phyloP scores from a whole-genome alignment of 2,329 filamentous ascomycete species.

The Teratosphaeria destructans region DNA sequence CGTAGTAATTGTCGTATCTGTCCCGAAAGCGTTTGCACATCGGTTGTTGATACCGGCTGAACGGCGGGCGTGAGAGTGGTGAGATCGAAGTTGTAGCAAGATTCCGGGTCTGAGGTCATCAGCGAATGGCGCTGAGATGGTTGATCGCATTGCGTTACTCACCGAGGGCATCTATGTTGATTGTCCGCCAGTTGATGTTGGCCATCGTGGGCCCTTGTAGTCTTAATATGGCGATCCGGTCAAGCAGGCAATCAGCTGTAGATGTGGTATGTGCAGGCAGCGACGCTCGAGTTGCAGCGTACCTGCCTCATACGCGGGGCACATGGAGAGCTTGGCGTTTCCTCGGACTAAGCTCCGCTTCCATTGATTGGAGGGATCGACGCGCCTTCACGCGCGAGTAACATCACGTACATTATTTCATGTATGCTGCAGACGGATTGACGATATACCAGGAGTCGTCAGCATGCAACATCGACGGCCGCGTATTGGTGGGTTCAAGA shows the following conservation, averaged over 20 bases:
- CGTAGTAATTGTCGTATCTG: conserved; percentile 83
- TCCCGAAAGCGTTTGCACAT: conserved; percentile 64
- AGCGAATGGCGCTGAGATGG: not conserved
- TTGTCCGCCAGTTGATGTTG: conserved; percentile 63
- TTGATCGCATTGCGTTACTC: not conserved
- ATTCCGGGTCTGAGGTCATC: conserved; percentile 62
- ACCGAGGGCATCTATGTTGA: conserved; percentile 76
- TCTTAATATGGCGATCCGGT: not conserved
- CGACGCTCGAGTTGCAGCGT: not conserved
- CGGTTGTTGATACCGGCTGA: conserved; percentile 62
- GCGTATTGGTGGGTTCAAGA: not conserved
- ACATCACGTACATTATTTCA: not conserved
- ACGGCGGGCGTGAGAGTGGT: conserved; percentile 69
- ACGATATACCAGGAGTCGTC: not conserved
- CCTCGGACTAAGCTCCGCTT: not conserved
- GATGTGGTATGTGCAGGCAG: not conserved
- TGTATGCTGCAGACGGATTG: not conserved
- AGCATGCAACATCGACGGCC: not conserved
- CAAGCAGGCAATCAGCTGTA: not conserved
- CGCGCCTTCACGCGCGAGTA: not conserved
- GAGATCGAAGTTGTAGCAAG: conserved; percentile 81
- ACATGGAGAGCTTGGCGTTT: not conserved
- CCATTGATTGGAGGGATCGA: not conserved
- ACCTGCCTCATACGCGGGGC: not conserved
- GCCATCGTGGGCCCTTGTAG: conserved; percentile 29